Conservation (phyloP, 225 moss, liverwort and hornwort genomes). For the Marchantia polymorpha region DNA sequence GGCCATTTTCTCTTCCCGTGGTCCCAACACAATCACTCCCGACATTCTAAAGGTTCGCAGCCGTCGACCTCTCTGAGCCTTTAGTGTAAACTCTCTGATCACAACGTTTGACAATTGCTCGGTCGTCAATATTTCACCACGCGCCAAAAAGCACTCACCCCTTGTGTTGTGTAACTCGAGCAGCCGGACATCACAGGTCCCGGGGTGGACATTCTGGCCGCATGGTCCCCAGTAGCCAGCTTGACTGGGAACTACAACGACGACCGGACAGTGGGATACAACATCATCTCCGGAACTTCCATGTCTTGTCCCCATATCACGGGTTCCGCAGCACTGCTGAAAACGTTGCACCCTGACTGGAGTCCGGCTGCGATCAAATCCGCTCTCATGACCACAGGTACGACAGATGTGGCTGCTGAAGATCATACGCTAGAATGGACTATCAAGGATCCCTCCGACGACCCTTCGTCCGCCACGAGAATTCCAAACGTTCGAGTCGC, state of each 20-base stretch:
- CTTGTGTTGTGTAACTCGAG: neutral
- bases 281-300: conserved; percentile 27
- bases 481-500: too few species aligned
- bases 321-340: conserved; percentile 23
- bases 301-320: conserved; percentile 33
- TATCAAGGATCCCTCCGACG: too few species aligned
- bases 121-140: too few species aligned
- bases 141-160: too few species aligned
- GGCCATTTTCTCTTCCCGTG: conserved; percentile 21
- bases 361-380: conserved; percentile 29
- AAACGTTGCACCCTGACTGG: conserved; percentile 24
- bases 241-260: conserved; percentile 33
- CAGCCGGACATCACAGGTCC: conserved; percentile 78
- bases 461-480: too few species aligned
- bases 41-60: conserved; percentile 33
- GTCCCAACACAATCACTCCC: conserved; percentile 20
- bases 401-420: conserved; percentile 6
- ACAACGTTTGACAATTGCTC: neutral
- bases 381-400: conserved; percentile 32
- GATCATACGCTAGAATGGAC: neutral
- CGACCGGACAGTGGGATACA: conserved; percentile 26
- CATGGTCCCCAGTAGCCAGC: conserved; percentile 37
- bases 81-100: neutral
- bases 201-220: conserved; percentile 65
- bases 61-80: neutral